Evolutionary conservation across 192 early-diverging fungal species (phyloP).

Genomic region (Lobulomyces angularis): DNA sequence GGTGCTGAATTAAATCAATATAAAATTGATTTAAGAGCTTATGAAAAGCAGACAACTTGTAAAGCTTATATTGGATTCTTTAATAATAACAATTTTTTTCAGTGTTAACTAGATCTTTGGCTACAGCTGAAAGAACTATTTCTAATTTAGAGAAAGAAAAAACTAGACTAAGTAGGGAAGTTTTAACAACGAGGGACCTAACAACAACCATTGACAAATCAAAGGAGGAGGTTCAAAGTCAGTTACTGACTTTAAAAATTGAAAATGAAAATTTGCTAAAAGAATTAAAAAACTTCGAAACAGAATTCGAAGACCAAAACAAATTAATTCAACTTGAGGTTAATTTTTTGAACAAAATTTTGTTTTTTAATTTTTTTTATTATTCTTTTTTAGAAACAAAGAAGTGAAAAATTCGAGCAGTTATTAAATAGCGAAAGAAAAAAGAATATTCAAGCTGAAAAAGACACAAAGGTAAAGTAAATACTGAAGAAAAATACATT

Average conservation of each 20-base stretch:
- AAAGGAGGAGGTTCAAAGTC: conserved; percentile 15
- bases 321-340: conserved; percentile 12
- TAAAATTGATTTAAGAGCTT: conserved; percentile 29
- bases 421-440: conserved; percentile 29
- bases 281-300: conserved; percentile 5
- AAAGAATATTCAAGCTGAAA: conserved; percentile 26
- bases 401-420: conserved; percentile 29
- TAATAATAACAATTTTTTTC: conserved; percentile 5
- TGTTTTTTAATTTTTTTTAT: not conserved
- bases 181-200: conserved; percentile 20
- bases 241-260: conserved; percentile 8
- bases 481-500: not conserved
- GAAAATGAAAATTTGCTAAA: conserved; percentile 19
- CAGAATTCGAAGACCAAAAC: conserved; percentile 9
- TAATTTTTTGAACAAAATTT: conserved; percentile 11
- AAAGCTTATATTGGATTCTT: not conserved
- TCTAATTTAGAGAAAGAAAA: conserved; percentile 32
- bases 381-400: conserved; percentile 14
- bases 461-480: conserved; percentile 5
- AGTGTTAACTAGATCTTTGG: conserved; percentile 27
- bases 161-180: conserved; percentile 19
- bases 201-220: conserved; percentile 17
- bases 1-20: conserved; percentile 12
- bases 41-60: conserved; percentile 30
- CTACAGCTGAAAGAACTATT: conserved; percentile 20